Evolutionary conservation across 805 yeast genomes (phyloP), one percentile per base, ranked within the genome.

Genomic region (Starmerella apis): DNA sequence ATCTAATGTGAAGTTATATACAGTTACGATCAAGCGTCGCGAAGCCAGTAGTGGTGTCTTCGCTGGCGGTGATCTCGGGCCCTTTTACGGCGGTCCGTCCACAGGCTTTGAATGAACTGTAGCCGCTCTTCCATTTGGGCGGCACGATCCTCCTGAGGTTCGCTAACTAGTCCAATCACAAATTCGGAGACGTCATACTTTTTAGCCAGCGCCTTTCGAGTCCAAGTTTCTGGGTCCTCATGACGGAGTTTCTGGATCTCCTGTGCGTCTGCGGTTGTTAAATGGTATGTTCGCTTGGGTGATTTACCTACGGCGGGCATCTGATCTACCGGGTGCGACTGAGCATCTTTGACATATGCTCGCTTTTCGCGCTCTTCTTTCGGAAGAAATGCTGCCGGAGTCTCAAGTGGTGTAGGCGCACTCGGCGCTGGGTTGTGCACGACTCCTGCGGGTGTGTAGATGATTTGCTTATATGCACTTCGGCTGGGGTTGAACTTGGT

Each of bases 301-400:
- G 63, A 59, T 13, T 60, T 58, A 22, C 61, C 46, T 11, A 68
- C 65, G 7, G 68, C 63, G 22, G 77, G 78, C 61, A 60, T 62
- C 24, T 38, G 51, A 42, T 46, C 49, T 3, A 53, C 61, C 36
- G 56, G 55, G 49, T 43, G 52, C n/a, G 52, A 48, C 47, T 58
- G 43, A 9, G 55, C 47, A 28, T 64, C 70, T 53, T 56, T 59
- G 28, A 49, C 39, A 2, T 63, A 66, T 47, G 72, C 70, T 56
- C 92, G 74, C 38, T 79, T 77, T 61, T 83, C 86, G 37, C 64
- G 66, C 5, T 67, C 56, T 10, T 33, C 36, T 14, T 28, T 33
- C 10, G 92, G 86, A 50, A 85, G 64, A 63, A 85, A 85, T 2
- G 80, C 78, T 47, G 71, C 72, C 16, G 94, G 94, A 2, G 92